phyloP scores from a whole-genome alignment of 192 early-diverging fungal species.

The Dispira parvispora region DNA sequence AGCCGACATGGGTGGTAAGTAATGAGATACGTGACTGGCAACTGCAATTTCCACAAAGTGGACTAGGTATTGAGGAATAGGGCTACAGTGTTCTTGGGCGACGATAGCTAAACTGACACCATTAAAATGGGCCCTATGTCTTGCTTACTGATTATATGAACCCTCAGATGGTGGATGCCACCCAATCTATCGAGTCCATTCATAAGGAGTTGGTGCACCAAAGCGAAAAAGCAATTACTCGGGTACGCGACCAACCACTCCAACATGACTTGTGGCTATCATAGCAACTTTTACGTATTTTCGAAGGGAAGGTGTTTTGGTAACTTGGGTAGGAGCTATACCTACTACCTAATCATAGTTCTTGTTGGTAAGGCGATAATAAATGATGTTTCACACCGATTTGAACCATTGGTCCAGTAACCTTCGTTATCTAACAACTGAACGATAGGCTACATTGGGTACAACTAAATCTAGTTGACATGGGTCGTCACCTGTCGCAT shows the following conservation, averaged over 20 bases:
- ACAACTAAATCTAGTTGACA: no score
- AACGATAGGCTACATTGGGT: no score
- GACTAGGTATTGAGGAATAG: not conserved
- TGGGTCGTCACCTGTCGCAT: no score
- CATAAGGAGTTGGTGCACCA: not conserved
- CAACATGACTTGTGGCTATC: not conserved
- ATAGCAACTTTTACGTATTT: no score
- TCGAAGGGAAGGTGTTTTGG: no score
- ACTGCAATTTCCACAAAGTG: not conserved
- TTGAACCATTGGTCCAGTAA: no score
- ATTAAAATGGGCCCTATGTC: not conserved
- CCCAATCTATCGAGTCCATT: not conserved
- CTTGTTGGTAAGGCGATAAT: no score
- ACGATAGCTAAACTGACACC: not conserved
- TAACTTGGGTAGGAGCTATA: no score
- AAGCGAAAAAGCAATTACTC: not conserved
- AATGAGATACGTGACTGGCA: not conserved
- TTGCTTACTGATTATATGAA: not conserved
- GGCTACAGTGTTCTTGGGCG: not conserved
- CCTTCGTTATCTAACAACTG: no score
- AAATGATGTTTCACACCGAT: no score
- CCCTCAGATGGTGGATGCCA: not conserved
- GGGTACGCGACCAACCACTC: not conserved
- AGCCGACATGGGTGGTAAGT: constrained; percentile 9
- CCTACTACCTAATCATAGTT: no score